Percentiles rank a stretch among this genome's conserved stretches.
These are phyloP conservation scores for Teratosphaeria nubilosa DNA, from an alignment of 2,329 filamentous ascomycete genomes.

Conservation along the genomic window DNA sequence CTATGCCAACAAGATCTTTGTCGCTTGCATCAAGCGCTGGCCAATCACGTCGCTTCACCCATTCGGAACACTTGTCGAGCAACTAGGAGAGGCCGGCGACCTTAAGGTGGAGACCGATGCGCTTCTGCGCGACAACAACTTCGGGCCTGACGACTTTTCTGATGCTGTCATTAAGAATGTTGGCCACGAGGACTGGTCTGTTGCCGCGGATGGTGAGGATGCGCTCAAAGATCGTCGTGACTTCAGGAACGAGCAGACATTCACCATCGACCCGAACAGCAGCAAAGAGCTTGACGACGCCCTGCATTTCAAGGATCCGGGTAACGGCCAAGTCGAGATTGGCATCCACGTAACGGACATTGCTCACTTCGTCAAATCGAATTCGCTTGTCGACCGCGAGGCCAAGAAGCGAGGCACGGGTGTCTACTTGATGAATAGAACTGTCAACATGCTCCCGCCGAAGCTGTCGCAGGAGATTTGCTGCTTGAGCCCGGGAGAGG, in stretches of 20 bases:
- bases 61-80: conserved; percentile 93
- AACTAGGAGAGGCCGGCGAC: conserved; percentile 94
- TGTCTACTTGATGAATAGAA: conserved; percentile 87
- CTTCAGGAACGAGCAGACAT: conserved; percentile 77
- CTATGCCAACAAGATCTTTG: conserved; percentile 95
- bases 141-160: conserved; percentile 92
- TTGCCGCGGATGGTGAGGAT: conserved; percentile 71
- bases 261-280: conserved; percentile 86
- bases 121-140: conserved; percentile 95
- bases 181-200: conserved; percentile 81
- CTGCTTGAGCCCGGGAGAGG: conserved; percentile 76
- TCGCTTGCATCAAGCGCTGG: conserved; percentile 98
- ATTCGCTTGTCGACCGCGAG: conserved; percentile 90
- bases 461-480: conserved; percentile 80
- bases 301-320: conserved; percentile 76
- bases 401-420: conserved; percentile 96
- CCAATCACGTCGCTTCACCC: conserved; percentile 98
- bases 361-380: conserved; percentile 91
- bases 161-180: conserved; percentile 92
- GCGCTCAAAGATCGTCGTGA: conserved; percentile 68
- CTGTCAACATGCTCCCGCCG: conserved; percentile 74
- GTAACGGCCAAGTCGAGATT: conserved; percentile 81
- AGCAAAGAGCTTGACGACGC: conserved; percentile 84
- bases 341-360: conserved; percentile 93
- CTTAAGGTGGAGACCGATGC: conserved; percentile 97